A percentile compares a stretch with the other conserved stretches of the same genome.
These are phyloP conservation scores for Scedosporium minutisporum DNA, from an alignment of 2,329 filamentous ascomycete genomes.

Conservation along the genomic window DNA sequence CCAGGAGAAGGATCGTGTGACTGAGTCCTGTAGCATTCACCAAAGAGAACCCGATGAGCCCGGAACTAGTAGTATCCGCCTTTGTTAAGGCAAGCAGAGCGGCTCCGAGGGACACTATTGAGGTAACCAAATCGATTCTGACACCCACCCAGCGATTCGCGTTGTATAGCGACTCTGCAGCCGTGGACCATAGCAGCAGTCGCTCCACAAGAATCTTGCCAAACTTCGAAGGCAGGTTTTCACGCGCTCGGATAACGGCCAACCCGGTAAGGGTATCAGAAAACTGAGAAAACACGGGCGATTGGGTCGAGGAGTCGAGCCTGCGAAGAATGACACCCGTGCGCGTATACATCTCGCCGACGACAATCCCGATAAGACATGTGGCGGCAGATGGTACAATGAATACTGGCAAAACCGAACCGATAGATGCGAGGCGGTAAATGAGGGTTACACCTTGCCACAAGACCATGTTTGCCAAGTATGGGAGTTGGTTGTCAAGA, in stretches of 20 bases:
- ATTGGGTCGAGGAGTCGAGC: slow-evolving; percentile 34
- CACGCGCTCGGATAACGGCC: slow-evolving; percentile 32
- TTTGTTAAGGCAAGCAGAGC: slow-evolving; percentile 31
- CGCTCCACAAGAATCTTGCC: slow-evolving; percentile 28
- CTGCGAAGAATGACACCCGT: slow-evolving; percentile 37
- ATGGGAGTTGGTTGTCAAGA: slow-evolving; percentile 37
- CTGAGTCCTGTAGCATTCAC: slow-evolving; percentile 34
- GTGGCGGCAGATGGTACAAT: slow-evolving; percentile 35
- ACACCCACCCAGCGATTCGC: slow-evolving; percentile 39
- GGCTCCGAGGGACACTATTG: slow-evolving; percentile 30
- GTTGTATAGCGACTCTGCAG: slow-evolving; percentile 32
- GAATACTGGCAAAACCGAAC: slow-evolving; percentile 42
- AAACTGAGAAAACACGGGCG: slow-evolving; percentile 37
- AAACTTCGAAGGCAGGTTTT: slow-evolving; percentile 31
- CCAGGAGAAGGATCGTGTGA: slow-evolving; percentile 31
- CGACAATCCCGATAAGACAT: slow-evolving; percentile 32
- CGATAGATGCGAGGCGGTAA: slow-evolving; percentile 36
- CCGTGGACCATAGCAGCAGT: slow-evolving; percentile 25
- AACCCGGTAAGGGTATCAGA: slow-evolving; percentile 31
- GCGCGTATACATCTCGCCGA: slow-evolving; percentile 29
- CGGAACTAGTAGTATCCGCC: slow-evolving; percentile 27
- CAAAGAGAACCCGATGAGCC: slow-evolving; percentile 38
- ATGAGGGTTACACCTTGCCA: slow-evolving; percentile 32
- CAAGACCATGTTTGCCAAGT: slow-evolving; percentile 32
- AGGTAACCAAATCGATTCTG: slow-evolving; percentile 33